These are phyloP conservation scores for Pseudozyma thailandica DNA, from an alignment of 1,284 basidiomycete genomes.

Conservation along the genomic window DNA sequence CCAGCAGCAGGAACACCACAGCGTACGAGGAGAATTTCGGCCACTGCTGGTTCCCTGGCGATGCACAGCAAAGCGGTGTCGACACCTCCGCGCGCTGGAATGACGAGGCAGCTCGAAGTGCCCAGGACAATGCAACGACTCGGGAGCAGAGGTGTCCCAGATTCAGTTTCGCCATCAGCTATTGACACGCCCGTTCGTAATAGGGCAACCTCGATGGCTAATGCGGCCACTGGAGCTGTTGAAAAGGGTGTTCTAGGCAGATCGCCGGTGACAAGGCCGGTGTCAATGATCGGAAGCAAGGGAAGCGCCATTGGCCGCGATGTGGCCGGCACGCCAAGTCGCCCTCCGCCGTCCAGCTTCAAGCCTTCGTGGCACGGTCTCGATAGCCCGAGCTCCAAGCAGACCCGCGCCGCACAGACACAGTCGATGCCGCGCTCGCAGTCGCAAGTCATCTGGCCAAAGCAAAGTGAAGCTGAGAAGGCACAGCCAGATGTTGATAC, in stretches of 20 bases:
- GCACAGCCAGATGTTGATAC: constrained; percentile 11
- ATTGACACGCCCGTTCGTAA: constrained; percentile 31
- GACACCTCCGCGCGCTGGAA: constrained; percentile 24
- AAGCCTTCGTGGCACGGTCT: constrained; percentile 40
- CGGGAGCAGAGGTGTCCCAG: constrained; percentile 6
- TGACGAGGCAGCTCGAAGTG: constrained; percentile 28
- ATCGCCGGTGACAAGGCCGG: constrained; percentile 20
- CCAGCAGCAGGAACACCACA: constrained; percentile 22
- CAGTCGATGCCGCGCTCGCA: constrained; percentile 39
- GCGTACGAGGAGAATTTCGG: constrained; percentile 41
- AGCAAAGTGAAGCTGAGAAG: background rate
- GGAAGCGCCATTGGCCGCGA: constrained; percentile 6
- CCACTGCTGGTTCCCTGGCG: constrained; percentile 40
- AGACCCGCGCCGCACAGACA: constrained; percentile 1
- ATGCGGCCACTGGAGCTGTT: constrained; percentile 31
- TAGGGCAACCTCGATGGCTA: constrained; percentile 39
- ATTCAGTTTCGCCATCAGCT: constrained; percentile 25
- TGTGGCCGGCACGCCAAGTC: constrained; percentile 25
- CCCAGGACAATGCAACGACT: constrained; percentile 9
- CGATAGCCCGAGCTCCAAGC: constrained; percentile 4
- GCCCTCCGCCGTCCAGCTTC: constrained; percentile 44
- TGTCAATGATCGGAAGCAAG: constrained; percentile 22
- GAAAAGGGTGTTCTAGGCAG: constrained; percentile 41
- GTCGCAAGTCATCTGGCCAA: constrained; percentile 36
- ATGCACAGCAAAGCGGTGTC: constrained; percentile 24